Evolutionary conservation across 2,329 filamentous ascomycete species (phyloP), one percentile per base, ranked within the genome.

Genomic region (Trematosphaeria pertusa): DNA sequence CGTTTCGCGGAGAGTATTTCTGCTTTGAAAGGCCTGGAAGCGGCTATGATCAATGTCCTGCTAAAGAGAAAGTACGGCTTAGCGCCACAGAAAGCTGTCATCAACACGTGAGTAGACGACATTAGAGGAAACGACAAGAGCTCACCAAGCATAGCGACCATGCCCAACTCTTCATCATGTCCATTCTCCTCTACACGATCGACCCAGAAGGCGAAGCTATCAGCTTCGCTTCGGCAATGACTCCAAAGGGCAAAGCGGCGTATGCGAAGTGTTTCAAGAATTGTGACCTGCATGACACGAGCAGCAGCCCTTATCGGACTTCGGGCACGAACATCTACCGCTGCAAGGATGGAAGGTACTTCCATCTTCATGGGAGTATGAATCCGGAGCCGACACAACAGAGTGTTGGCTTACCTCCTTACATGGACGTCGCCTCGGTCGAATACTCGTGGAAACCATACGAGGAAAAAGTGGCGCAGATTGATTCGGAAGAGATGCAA

Each of bases 1-100:
- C 72, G 80, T 2, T 80, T 82, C 39, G 79, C 80, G 2, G 81
- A 83, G 58, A 80, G 78, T 36, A 75, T 80, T 1, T 73, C 78
- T 0, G 67, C 77, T 1, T 52, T 81, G 20, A 81, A 81, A 56
- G 78, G 67, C 1, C 61, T 79, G 14, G 78, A 81, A 55, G 78
- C 77, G 7, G 70, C 73, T 0, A 67, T 80, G 51, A 52, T 81
- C 20, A 75, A 74, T 37, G 67, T 70, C 1, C 59, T 81, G 8
- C 43, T 81, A 6, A 69, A 71, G 37, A 65, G 66, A n/a, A 80
- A 80, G 49, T 81, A 81, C 49, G 62, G 63, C 0, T 19, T 73
- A 3, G 62, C 70, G 11, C 69, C 75, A 0, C 61, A 70, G 14
- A 64, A 73, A 15, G 65, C 78, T 5, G 65, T 70, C 0, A 80